Percentiles rank a stretch among this genome's conserved stretches.
phyloP scores from a whole-genome alignment of 148 eudicot genomes.

The Rhododendron ferrugineum region DNA sequence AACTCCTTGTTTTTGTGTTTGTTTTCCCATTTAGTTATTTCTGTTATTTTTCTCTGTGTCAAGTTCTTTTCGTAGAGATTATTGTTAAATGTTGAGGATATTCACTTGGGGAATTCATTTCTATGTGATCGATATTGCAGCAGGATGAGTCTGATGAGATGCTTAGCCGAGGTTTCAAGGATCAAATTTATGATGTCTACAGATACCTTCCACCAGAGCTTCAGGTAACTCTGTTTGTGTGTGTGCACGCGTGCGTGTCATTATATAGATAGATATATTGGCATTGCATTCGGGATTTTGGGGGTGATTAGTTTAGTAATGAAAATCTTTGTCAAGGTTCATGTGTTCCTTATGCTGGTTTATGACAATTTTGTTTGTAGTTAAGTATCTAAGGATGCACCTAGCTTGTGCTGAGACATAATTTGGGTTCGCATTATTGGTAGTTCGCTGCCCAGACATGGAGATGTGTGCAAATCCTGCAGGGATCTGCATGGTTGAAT shows the following conservation, averaged over 20 bases:
- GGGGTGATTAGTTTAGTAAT: background rate
- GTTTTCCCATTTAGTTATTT: background rate
- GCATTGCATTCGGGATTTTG: background rate
- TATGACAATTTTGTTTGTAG: background rate
- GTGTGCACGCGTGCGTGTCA: too few species aligned
- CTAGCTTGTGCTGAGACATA: background rate
- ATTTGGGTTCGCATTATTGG: background rate
- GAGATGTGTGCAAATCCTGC: background rate
- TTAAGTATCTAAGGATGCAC: background rate
- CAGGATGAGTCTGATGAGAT: conserved; percentile 99
- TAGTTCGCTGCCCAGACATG: background rate
- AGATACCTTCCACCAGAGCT: conserved; percentile 96
- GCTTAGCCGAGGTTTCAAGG: conserved; percentile 97
- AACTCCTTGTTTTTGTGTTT: background rate
- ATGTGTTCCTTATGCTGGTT: background rate
- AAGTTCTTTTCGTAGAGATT: background rate
- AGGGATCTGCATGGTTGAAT: background rate
- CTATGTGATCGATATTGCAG: background rate
- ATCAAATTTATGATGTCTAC: conserved; percentile 96
- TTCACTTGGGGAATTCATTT: background rate
- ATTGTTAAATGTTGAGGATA: background rate
- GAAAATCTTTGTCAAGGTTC: background rate
- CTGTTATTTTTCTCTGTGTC: background rate
- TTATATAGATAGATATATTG: background rate
- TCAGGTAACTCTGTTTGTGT: conserved; percentile 43